Base-by-base conservation (phyloP, 495 filamentous ascomycete species). In the Podospora appendiculata region DNA sequence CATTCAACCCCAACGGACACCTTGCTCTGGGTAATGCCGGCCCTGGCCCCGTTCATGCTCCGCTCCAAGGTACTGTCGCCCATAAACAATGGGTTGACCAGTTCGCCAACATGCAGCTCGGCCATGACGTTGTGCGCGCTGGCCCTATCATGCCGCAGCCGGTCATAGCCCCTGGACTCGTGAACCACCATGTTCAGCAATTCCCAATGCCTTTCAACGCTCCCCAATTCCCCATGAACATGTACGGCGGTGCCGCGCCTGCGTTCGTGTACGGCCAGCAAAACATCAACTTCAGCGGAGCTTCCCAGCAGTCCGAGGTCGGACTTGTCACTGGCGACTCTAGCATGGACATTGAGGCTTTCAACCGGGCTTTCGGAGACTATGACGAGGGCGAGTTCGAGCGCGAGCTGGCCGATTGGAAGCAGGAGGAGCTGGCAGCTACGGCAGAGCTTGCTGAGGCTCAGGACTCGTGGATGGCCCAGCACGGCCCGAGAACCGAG, bases 401-500 rank as follows among this genome's bases (percentile, higher is more conserved):
- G 18, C 38, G 52, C 6, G 55, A 67, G 39, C 46, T 66, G 19
- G 55, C 60, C 39, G 45, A 55, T n/a, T 58, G 51, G 54, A 33
- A 52, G n/a, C 43, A 57, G 51, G 32, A 53, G 32, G 47, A 58
- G 49, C 38, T 36, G 17, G 13, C 46, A 7, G 47, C 44, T 38
- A 49, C 56, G 25, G 34, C 9, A 25, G 57, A 65, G 41, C 55
- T 59, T 8, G 46, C 42, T 40, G 54, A 51, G 12, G 64, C 59
- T 19, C 54, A 64, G 48, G 58, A 54, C 17, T 41, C 58, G 17
- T 70, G 65, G 65, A 67, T 64, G 59, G 55, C 57, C 1, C 39
- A 65, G 54, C 64, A 70, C 47, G 60, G 65, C 11, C 59, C 65
- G 10, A 43, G 14, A 8, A 46, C 45, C 47, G 56, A 59, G 13